Percentiles rank a stretch among this genome's conserved stretches.
These are phyloP conservation scores for Plectranthus barbatus DNA, from an alignment of 257 asterid genomes.

Conservation along the genomic window DNA sequence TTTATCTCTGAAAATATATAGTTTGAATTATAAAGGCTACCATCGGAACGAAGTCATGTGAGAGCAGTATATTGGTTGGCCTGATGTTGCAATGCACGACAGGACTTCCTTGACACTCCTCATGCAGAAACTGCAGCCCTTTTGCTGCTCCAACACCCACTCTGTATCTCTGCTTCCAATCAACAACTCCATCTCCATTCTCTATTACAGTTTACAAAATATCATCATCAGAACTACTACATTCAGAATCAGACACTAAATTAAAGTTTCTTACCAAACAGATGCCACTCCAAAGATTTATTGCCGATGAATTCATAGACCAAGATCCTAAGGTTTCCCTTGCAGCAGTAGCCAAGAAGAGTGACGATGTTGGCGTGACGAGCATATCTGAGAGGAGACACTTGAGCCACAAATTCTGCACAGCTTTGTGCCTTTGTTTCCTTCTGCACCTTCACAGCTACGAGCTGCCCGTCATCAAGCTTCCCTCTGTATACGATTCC, in stretches of 20 bases:
- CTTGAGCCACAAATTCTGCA: slow-evolving; percentile 41
- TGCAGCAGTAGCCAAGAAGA: slow-evolving; percentile 62
- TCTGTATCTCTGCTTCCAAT: slow-evolving; percentile 54
- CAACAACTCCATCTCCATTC: slow-evolving; percentile 34
- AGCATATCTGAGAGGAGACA: slow-evolving; percentile 36
- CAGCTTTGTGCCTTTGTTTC: slow-evolving; percentile 39
- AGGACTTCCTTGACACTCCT: slow-evolving; percentile 63
- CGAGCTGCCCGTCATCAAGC: slow-evolving; percentile 45
- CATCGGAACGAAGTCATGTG: slow-evolving; percentile 63
- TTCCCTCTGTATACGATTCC: slow-evolving; percentile 53
- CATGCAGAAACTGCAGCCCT: slow-evolving; percentile 64
- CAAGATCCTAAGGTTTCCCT: slow-evolving; percentile 47
- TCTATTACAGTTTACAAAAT: too few relatives aligned
- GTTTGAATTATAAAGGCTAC: slow-evolving; percentile 15
- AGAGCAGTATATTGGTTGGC: slow-evolving; percentile 60
- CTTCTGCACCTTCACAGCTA: slow-evolving; percentile 57
- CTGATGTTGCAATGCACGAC: slow-evolving; percentile 56
- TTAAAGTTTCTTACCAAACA: slow-evolving; percentile 41
- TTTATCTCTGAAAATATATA: background rate
- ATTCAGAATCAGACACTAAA: background rate
- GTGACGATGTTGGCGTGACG: slow-evolving; percentile 53
- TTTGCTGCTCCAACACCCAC: slow-evolving; percentile 67
- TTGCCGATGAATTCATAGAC: slow-evolving; percentile 59
- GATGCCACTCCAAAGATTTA: slow-evolving; percentile 62
- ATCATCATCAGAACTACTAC: too few relatives aligned